Evolutionary conservation across 495 filamentous ascomycete species (phyloP).

Genomic region (Neurospora tetraspora): DNA sequence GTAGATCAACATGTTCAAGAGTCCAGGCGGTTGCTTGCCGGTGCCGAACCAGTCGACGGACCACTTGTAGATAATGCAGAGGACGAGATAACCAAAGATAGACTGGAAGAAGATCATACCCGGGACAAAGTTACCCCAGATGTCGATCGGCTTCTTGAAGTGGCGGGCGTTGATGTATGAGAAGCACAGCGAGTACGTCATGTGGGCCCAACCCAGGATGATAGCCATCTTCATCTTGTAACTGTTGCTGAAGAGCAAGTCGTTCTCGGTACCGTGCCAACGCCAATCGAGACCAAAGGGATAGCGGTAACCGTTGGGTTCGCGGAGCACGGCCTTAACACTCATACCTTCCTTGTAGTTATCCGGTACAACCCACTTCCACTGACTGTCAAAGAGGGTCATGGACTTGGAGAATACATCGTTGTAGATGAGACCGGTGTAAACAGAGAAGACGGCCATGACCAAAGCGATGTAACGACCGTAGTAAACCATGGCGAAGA

Average conservation of each 20-base stretch:
- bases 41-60: slow-evolving; percentile 71
- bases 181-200: slow-evolving; percentile 94
- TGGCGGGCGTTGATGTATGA: slow-evolving; percentile 88
- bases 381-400: slow-evolving; percentile 78
- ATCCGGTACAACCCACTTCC: slow-evolving; percentile 64
- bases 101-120: slow-evolving; percentile 99
- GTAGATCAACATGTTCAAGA: slow-evolving; percentile 98
- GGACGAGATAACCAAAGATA: slow-evolving; percentile 94
- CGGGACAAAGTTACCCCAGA: slow-evolving; percentile 93
- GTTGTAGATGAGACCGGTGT: slow-evolving; percentile 95
- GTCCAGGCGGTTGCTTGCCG: slow-evolving; percentile 60
- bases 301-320: slow-evolving; percentile 56
- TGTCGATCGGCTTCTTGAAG: slow-evolving; percentile 88
- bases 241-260: slow-evolving; percentile 88
- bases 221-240: slow-evolving; percentile 99
- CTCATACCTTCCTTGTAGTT: slow-evolving; percentile 48
- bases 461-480: slow-evolving; percentile 96
- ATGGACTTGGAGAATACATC: slow-evolving; percentile 92
- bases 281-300: slow-evolving; percentile 95
- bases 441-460: slow-evolving; percentile 96
- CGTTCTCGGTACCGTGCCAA: slow-evolving; percentile 93
- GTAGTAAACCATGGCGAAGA: slow-evolving; percentile 97
- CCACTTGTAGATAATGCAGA: slow-evolving; percentile 97
- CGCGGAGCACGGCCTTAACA: slow-evolving; percentile 54
- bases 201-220: slow-evolving; percentile 89